A percentile compares a stretch with the other conserved stretches of the same genome.
Conservation (phyloP, 352 stramenopile species). For the Globisporangium echinulatum region DNA sequence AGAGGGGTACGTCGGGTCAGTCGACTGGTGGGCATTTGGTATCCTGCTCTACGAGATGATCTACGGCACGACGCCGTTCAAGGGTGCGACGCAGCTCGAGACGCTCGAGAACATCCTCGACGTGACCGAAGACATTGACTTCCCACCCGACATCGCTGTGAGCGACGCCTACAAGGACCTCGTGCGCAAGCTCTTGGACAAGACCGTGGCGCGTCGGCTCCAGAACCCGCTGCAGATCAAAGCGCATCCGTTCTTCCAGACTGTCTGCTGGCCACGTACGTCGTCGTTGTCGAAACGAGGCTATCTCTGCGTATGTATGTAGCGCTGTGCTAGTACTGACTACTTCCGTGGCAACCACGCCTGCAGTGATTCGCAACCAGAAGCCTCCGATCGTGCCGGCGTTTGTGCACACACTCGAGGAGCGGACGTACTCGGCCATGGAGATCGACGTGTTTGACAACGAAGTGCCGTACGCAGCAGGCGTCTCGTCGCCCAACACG, state of each 20-base stretch:
- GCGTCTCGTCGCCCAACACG: constrained; percentile 13
- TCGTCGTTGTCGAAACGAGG: not conserved
- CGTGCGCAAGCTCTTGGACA: constrained; percentile 36
- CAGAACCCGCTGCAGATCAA: constrained; percentile 91
- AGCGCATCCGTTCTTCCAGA: constrained; percentile 88
- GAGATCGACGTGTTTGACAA: constrained; percentile 30
- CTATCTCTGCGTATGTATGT: no score
- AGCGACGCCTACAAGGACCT: constrained; percentile 66
- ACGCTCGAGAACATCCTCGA: constrained; percentile 49
- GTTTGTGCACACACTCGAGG: constrained; percentile 32
- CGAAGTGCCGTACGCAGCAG: constrained; percentile 30
- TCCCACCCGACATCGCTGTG: constrained; percentile 48
- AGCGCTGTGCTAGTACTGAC: not conserved
- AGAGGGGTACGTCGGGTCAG: constrained; percentile 51
- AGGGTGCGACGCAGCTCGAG: constrained; percentile 29
- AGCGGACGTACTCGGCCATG: constrained; percentile 15
- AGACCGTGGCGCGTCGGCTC: constrained; percentile 44
- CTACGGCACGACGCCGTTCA: constrained; percentile 43
- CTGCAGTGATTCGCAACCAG: constrained; percentile 40
- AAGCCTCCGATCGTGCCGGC: constrained; percentile 29
- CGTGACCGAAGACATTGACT: constrained; percentile 39
- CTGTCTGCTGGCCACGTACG: constrained; percentile 83
- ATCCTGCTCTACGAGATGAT: constrained; percentile 66
- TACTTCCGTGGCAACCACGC: not conserved
- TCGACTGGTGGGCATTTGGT: constrained; percentile 65